Evolutionary conservation across 305 asterid species (phyloP).

Genomic region (Fraxinus greggii): DNA sequence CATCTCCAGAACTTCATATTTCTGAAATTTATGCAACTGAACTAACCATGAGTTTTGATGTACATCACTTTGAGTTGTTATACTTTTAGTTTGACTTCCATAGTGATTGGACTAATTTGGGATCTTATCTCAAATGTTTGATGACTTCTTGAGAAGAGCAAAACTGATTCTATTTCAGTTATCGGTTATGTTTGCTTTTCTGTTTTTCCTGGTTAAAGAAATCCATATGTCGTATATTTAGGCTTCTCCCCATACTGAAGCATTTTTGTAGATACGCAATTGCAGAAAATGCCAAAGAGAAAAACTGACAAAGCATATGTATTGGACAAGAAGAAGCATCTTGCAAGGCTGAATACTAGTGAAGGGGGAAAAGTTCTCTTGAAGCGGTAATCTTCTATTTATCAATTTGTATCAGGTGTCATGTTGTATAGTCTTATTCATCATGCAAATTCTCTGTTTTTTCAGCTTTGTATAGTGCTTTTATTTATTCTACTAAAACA

Average conservation of each 20-base stretch:
- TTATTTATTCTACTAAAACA: neutral
- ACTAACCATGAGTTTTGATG: neutral
- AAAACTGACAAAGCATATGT: slow-evolving; percentile 96
- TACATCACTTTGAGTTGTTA: neutral
- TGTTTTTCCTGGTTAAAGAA: neutral
- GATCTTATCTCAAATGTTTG: neutral
- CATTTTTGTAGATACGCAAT: slow-evolving; percentile 73
- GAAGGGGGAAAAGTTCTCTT: slow-evolving; percentile 92
- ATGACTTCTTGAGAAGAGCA: neutral
- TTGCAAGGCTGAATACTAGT: slow-evolving; percentile 86
- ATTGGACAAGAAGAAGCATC: slow-evolving; percentile 82
- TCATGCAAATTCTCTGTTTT: neutral
- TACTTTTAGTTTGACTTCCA: neutral
- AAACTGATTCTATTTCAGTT: neutral
- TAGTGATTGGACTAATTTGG: neutral
- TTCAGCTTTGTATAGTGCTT: neutral
- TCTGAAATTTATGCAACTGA: neutral
- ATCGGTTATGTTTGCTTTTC: neutral
- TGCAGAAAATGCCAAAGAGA: slow-evolving; percentile 99
- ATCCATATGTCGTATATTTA: neutral
- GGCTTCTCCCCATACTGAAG: slow-evolving; percentile 39
- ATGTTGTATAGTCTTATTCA: neutral
- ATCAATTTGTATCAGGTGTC: slow-evolving; percentile 2
- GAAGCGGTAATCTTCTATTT: slow-evolving; percentile 62
- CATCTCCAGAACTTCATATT: neutral